Percentiles rank a stretch among this genome's conserved stretches.
phyloP scores from a whole-genome alignment of 768 basidiomycete genomes.

The Russula foetens region DNA sequence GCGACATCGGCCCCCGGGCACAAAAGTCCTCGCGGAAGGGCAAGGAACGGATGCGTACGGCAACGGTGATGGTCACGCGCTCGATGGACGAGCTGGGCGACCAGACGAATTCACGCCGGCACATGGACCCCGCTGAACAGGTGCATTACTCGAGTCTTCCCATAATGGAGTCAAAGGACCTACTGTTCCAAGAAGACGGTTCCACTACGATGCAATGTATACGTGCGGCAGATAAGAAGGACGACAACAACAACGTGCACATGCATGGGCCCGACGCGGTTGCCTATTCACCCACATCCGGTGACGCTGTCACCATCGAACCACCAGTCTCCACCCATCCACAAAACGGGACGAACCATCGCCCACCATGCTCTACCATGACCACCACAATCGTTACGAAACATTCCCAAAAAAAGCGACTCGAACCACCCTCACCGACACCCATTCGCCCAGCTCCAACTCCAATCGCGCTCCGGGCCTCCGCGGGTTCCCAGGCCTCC shows the following conservation, averaged over 20 bases:
- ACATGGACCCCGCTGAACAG: background rate
- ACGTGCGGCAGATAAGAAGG: background rate
- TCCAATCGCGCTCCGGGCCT: background rate
- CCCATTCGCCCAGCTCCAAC: background rate
- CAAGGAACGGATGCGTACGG: background rate
- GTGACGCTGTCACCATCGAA: background rate
- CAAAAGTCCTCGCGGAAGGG: background rate
- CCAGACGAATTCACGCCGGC: background rate
- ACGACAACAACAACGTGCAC: background rate
- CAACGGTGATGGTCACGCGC: background rate
- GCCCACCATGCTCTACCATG: background rate
- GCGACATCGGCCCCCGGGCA: background rate
- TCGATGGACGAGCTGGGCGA: constrained; percentile 1
- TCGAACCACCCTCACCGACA: background rate
- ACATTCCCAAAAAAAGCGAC: background rate
- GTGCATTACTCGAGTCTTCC: constrained; percentile 7
- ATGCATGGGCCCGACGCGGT: background rate
- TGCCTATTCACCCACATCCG: background rate
- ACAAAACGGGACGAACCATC: background rate
- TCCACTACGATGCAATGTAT: too few relatives aligned
- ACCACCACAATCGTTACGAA: background rate
- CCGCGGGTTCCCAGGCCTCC: too few relatives aligned
- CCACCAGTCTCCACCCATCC: background rate
- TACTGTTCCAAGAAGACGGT: background rate
- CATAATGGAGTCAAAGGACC: background rate